Evolutionary conservation across 352 stramenopile species (phyloP).

Genomic region (Halophytophthora polymorphica): DNA sequence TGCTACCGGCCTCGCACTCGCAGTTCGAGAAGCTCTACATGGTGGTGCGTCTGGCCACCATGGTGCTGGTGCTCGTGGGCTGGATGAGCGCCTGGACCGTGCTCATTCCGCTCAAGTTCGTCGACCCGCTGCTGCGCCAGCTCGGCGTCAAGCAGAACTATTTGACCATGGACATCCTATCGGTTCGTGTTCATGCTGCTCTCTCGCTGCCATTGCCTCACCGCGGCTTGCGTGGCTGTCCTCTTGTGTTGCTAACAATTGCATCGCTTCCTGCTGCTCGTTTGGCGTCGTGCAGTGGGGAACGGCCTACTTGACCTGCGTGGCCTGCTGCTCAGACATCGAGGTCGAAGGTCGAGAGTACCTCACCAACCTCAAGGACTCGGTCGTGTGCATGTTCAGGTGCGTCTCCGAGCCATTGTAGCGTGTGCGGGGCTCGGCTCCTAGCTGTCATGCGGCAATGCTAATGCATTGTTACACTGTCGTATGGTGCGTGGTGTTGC

Average conservation of each 20-base stretch:
- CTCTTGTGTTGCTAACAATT: not conserved
- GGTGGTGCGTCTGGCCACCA: conserved; percentile 61
- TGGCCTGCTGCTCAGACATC: conserved; percentile 47
- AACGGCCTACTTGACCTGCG: conserved; percentile 51
- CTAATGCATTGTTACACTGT: too few species aligned
- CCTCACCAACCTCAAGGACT: conserved; percentile 49
- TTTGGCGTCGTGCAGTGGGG: conserved; percentile 21
- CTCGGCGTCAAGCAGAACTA: conserved; percentile 76
- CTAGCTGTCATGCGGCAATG: too few species aligned
- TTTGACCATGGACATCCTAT: conserved; percentile 72
- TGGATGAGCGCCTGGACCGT: conserved; percentile 72
- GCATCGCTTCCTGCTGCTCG: too few species aligned
- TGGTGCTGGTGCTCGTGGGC: conserved; percentile 64
- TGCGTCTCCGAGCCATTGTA: too few species aligned
- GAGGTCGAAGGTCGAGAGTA: conserved; percentile 51
- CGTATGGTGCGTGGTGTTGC: conserved; percentile 1
- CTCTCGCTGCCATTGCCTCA: too few species aligned
- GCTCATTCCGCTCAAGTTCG: conserved; percentile 63
- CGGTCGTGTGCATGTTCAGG: conserved; percentile 84
- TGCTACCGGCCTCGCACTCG: conserved; percentile 36
- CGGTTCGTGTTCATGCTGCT: conserved; percentile 18
- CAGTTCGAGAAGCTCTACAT: conserved; percentile 61
- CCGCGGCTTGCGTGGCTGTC: too few species aligned
- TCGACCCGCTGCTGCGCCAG: conserved; percentile 42
- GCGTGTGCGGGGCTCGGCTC: too few species aligned